Conservation (phyloP, 2,329 filamentous ascomycete species). For the Stromatinia cepivora region DNA sequence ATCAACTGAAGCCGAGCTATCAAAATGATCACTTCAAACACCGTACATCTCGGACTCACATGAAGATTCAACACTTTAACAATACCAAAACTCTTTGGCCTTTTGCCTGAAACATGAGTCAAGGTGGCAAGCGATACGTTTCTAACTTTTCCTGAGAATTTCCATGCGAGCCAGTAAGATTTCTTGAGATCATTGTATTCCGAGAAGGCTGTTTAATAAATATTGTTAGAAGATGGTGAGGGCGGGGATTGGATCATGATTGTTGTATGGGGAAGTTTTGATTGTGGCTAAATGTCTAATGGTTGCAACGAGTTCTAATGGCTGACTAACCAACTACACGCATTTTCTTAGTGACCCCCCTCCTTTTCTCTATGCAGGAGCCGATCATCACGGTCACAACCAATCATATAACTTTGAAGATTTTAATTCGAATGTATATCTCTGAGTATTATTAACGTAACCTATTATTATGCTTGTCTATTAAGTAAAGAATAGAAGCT, state of each 20-base stretch:
- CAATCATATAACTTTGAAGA: neutral
- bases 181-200: neutral
- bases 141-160: neutral
- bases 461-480: neutral
- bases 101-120: slow-evolving; percentile 7
- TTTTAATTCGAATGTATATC: neutral
- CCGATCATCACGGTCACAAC: neutral
- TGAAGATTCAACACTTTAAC: slow-evolving; percentile 7
- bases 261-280: neutral
- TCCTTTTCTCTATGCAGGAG: neutral
- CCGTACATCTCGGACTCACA: slow-evolving; percentile 12
- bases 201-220: neutral
- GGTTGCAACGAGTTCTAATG: neutral
- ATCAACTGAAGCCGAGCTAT: neutral
- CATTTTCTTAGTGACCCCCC: neutral
- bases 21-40: neutral
- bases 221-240: neutral
- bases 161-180: slow-evolving; percentile 5
- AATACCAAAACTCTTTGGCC: neutral
- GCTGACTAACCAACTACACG: neutral
- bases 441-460: neutral
- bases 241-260: too few species aligned
- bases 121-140: neutral
- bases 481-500: neutral
- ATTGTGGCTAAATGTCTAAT: neutral